phyloP scores from a whole-genome alignment of 1,139 yeast genomes.

The Zygosaccharomyces pseudobailii region DNA sequence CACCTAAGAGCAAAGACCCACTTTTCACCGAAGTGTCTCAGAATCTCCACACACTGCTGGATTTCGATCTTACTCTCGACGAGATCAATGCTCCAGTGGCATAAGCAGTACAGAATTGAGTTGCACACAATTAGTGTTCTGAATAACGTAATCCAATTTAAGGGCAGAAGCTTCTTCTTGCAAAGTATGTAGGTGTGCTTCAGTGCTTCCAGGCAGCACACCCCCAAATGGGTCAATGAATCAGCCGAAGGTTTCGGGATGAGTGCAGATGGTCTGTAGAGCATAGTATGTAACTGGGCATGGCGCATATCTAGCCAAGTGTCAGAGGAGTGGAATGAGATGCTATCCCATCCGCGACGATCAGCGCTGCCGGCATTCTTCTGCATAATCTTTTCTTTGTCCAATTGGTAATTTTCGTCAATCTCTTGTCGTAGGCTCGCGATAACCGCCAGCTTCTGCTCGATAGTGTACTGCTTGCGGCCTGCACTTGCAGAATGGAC shows the following conservation, averaged over 20 bases:
- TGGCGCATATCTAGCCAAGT: constrained; percentile 47
- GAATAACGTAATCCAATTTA: constrained; percentile 47
- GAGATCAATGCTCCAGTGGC: constrained; percentile 44
- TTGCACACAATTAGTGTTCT: constrained; percentile 44
- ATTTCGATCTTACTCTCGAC: constrained; percentile 43
- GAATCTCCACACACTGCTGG: constrained; percentile 42
- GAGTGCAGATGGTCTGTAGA: constrained; percentile 46
- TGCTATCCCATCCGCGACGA: constrained; percentile 11
- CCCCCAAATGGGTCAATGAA: constrained; percentile 38
- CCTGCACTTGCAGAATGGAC: constrained; percentile 42
- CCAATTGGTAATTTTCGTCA: constrained; percentile 40
- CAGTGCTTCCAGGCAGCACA: constrained; percentile 40
- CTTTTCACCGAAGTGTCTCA: constrained; percentile 42
- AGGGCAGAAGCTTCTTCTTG: constrained; percentile 41
- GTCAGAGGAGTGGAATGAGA: constrained; percentile 40
- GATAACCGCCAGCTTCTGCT: constrained; percentile 33
- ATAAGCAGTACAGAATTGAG: constrained; percentile 42
- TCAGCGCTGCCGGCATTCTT: background rate
- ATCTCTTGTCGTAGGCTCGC: constrained; percentile 37
- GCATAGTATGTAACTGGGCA: constrained; percentile 40
- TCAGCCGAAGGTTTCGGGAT: constrained; percentile 42
- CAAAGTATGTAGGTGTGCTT: constrained; percentile 42
- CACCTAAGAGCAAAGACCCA: constrained; percentile 46
- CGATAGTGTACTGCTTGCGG: constrained; percentile 26
- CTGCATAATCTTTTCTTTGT: constrained; percentile 25